Conservation (phyloP, 768 basidiomycete species). For the Rossbeevera mucosa region DNA sequence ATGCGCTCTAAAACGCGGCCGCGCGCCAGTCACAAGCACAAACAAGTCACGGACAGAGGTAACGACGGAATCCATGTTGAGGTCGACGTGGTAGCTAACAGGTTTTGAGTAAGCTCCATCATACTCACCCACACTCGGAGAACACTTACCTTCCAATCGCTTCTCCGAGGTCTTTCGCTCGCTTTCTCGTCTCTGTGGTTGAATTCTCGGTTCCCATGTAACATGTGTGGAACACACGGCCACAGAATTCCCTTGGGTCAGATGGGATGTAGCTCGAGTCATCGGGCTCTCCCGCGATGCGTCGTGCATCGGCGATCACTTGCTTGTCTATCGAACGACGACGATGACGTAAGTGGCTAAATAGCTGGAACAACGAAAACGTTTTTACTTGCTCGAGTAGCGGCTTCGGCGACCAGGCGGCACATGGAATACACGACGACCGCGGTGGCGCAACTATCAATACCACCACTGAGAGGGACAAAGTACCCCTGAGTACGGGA, state of each 20-base stretch:
- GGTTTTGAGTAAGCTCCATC: not conserved
- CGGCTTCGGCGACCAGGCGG: slow-evolving; percentile 79
- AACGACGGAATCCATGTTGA: slow-evolving; percentile 95
- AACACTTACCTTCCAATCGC: slow-evolving; percentile 79
- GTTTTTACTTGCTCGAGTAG: slow-evolving; percentile 59
- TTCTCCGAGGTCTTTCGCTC: slow-evolving; percentile 82
- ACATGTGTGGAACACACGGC: slow-evolving; percentile 91
- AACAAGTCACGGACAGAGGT: slow-evolving; percentile 82
- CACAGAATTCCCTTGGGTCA: slow-evolving; percentile 83
- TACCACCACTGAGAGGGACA: slow-evolving; percentile 90
- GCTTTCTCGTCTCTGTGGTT: slow-evolving; percentile 72
- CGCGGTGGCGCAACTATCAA: slow-evolving; percentile 96
- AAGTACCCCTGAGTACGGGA: slow-evolving; percentile 95
- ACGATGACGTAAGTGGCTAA: not conserved
- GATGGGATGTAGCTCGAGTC: slow-evolving; percentile 79
- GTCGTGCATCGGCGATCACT: slow-evolving; percentile 85
- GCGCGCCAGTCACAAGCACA: slow-evolving; percentile 67
- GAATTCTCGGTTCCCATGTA: slow-evolving; percentile 99
- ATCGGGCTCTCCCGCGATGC: slow-evolving; percentile 81
- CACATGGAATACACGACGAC: slow-evolving; percentile 98
- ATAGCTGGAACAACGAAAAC: not conserved
- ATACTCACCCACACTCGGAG: not conserved
- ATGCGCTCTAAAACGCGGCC: slow-evolving; percentile 75
- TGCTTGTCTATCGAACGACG: slow-evolving; percentile 53
- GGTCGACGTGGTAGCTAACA: slow-evolving; percentile 81